Percentiles rank a stretch among this genome's conserved stretches.
phyloP scores from a whole-genome alignment of 148 eudicot species.

The Fallopia convolvulus region DNA sequence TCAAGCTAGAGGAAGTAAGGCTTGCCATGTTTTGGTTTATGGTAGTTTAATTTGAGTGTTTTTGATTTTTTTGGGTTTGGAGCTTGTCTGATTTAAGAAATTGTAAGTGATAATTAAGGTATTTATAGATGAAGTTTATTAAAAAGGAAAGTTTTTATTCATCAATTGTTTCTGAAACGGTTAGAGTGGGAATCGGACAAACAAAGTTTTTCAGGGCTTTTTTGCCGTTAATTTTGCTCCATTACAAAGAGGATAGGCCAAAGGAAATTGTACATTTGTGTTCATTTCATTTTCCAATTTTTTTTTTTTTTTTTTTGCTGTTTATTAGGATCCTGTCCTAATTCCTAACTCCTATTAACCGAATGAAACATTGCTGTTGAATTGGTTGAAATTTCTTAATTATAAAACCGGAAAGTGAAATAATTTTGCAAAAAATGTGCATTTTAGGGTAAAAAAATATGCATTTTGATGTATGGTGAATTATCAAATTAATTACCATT shows the following conservation, averaged over 20 bases:
- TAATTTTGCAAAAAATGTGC: too few species aligned
- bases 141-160: background rate
- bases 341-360: too few species aligned
- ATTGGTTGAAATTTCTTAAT: too few species aligned
- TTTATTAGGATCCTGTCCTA: too few species aligned
- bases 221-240: background rate
- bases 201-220: background rate
- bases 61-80: background rate
- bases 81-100: background rate
- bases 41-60: background rate
- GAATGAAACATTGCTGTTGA: too few species aligned
- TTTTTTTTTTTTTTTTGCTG: too few species aligned
- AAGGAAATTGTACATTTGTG: too few species aligned
- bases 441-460: too few species aligned
- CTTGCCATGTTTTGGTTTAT: background rate
- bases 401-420: too few species aligned
- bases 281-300: too few species aligned
- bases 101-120: background rate
- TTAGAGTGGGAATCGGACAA: constrained; percentile 9
- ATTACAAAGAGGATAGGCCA: background rate
- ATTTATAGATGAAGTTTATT: background rate
- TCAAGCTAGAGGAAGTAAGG: background rate
- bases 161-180: background rate
- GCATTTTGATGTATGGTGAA: too few species aligned
- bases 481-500: too few species aligned